A percentile compares a stretch with the other conserved stretches of the same genome.
Conservation (phyloP, 2,329 filamentous ascomycete genomes). For the Aulographum hederae region DNA sequence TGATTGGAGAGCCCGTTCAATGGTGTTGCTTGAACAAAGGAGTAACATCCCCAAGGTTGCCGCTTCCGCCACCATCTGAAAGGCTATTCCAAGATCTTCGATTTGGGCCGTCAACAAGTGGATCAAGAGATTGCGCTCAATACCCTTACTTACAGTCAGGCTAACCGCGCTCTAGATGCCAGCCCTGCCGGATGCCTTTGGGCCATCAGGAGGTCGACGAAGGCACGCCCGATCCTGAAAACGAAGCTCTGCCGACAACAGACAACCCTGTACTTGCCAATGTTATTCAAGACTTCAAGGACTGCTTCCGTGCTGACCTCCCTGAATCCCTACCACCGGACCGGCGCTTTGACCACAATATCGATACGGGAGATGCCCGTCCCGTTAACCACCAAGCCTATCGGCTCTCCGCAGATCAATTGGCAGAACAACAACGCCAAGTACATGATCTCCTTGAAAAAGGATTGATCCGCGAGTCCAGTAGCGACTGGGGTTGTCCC, state of each 20-base stretch:
- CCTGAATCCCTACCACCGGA: not conserved
- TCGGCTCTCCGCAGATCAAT: not conserved
- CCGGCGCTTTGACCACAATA: not conserved
- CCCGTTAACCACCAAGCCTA: not conserved
- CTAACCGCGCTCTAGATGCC: not conserved
- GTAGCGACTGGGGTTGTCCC: conserved; percentile 7
- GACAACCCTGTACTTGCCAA: not conserved
- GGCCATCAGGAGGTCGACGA: not conserved
- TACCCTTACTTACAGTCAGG: not conserved
- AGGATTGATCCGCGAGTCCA: conserved; percentile 8
- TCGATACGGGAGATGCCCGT: not conserved
- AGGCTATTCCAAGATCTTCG: not conserved
- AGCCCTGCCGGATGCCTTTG: too few relatives aligned
- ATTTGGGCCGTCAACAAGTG: not conserved
- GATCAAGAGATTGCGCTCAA: not conserved
- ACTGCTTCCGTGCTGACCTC: not conserved
- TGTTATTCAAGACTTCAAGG: not conserved
- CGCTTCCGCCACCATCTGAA: not conserved
- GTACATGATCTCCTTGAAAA: conserved; percentile 7
- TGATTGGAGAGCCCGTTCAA: not conserved
- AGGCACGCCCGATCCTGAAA: not conserved
- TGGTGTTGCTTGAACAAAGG: not conserved
- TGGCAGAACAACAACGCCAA: conserved; percentile 5
- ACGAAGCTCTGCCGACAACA: not conserved
- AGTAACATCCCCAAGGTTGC: not conserved